These are phyloP conservation scores for Russula earlei DNA, from an alignment of 768 basidiomycete genomes.

Conservation along the genomic window DNA sequence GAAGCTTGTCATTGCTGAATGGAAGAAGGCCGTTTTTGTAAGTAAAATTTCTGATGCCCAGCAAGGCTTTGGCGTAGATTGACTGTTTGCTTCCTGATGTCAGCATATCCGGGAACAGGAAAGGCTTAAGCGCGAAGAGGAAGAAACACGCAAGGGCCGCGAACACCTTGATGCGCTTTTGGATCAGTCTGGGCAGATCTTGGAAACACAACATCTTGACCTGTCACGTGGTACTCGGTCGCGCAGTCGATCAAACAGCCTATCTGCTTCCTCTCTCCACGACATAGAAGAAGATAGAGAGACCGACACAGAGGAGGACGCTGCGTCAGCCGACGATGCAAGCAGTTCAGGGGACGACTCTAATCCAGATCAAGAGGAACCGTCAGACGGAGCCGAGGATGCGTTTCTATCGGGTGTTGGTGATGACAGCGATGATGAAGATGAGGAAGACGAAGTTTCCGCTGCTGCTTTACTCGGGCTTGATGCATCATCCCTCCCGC, in stretches of 20 bases:
- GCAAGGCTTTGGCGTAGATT: background rate
- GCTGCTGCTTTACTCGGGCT: constrained; percentile 7
- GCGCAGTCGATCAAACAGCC: constrained; percentile 48
- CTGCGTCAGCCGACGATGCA: constrained; percentile 24
- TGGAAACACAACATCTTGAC: constrained; percentile 76
- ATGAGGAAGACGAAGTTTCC: constrained; percentile 24
- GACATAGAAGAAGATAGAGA: constrained; percentile 14
- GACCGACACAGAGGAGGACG: constrained; percentile 21
- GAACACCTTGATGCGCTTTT: constrained; percentile 86
- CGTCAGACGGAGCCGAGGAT: constrained; percentile 22
- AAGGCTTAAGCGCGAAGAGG: constrained; percentile 53
- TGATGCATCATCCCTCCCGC: background rate
- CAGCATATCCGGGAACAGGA: constrained; percentile 71
- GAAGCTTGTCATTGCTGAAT: constrained; percentile 62
- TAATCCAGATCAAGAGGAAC: constrained; percentile 18
- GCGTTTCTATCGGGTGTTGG: constrained; percentile 9
- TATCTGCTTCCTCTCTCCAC: constrained; percentile 19
- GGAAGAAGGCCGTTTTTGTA: constrained; percentile 83
- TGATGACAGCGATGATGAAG: constrained; percentile 32
- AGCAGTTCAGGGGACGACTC: constrained; percentile 18
- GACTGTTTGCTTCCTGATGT: background rate
- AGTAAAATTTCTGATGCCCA: constrained; percentile 25
- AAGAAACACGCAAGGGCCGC: constrained; percentile 71
- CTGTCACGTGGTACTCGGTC: constrained; percentile 42
- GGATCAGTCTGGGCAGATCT: constrained; percentile 77